These are phyloP conservation scores for Colletotrichum karsti DNA, from an alignment of 2,329 filamentous ascomycete genomes.

Conservation along the genomic window DNA sequence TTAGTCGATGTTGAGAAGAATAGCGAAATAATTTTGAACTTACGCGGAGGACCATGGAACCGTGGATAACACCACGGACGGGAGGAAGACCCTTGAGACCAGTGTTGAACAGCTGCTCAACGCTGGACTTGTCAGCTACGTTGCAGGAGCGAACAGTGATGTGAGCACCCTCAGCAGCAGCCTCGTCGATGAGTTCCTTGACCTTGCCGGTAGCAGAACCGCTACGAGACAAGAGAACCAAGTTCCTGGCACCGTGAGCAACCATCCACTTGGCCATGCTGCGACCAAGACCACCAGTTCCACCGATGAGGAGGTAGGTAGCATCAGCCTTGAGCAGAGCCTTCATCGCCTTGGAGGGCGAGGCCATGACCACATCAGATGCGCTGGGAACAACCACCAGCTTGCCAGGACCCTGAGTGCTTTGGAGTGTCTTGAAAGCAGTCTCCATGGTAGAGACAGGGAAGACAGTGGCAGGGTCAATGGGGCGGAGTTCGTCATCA, in stretches of 20 bases:
- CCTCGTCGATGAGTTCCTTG: slow-evolving; percentile 46
- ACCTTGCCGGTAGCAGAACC: slow-evolving; percentile 48
- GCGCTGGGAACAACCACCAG: slow-evolving; percentile 51
- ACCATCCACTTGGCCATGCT: slow-evolving; percentile 60
- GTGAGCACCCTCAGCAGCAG: slow-evolving; percentile 46
- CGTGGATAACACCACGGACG: slow-evolving; percentile 53
- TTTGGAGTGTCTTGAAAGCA: slow-evolving; percentile 46
- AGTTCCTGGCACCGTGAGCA: slow-evolving; percentile 53
- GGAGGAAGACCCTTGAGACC: slow-evolving; percentile 42
- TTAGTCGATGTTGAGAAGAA: background rate
- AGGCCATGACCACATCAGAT: slow-evolving; percentile 51
- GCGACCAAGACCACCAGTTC: slow-evolving; percentile 60
- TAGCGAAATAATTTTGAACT: background rate
- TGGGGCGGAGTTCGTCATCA: slow-evolving; percentile 43
- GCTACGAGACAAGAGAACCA: slow-evolving; percentile 58
- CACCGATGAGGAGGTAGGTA: slow-evolving; percentile 60
- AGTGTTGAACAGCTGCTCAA: slow-evolving; percentile 27
- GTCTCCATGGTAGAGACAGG: slow-evolving; percentile 47
- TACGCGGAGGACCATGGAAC: slow-evolving; percentile 51
- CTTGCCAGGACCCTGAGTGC: slow-evolving; percentile 48
- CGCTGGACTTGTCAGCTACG: slow-evolving; percentile 46
- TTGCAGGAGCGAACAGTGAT: slow-evolving; percentile 58
- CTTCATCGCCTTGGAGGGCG: slow-evolving; percentile 42
- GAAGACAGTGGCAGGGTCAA: slow-evolving; percentile 44
- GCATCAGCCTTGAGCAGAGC: slow-evolving; percentile 48